phyloP scores from a whole-genome alignment of 345 rosid species.

The Camelina hispida region DNA sequence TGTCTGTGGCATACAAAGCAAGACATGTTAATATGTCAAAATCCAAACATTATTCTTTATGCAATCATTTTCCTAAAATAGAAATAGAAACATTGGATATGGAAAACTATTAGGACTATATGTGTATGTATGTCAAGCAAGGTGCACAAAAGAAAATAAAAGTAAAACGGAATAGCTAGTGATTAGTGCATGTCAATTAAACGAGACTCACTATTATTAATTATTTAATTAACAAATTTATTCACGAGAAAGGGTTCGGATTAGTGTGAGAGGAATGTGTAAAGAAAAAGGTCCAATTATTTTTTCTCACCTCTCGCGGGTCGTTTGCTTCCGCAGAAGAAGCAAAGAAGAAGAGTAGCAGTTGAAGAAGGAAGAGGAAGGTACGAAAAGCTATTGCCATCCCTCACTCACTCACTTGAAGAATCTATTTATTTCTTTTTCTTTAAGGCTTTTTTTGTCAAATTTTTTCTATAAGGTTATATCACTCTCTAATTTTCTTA shows the following conservation, averaged over 20 bases:
- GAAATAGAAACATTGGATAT: background rate
- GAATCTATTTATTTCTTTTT: background rate
- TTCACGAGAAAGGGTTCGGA: background rate
- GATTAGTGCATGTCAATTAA: background rate
- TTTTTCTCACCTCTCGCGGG: constrained; percentile 29
- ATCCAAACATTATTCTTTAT: background rate
- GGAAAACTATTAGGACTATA: background rate
- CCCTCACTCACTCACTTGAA: constrained; percentile 9
- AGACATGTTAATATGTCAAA: background rate
- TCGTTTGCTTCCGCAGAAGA: constrained; percentile 10
- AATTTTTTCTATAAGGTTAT: background rate
- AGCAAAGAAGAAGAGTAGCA: constrained; percentile 21
- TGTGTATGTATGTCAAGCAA: background rate
- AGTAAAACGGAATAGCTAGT: background rate
- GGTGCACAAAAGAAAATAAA: background rate
- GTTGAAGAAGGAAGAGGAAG: constrained; percentile 34
- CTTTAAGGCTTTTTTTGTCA: background rate
- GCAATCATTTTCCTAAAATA: background rate
- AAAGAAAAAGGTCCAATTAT: background rate
- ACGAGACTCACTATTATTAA: background rate
- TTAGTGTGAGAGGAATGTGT: background rate
- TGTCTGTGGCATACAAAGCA: constrained; percentile 29
- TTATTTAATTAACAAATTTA: background rate
- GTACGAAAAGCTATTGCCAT: constrained; percentile 9
- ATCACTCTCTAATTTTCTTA: background rate